These are phyloP conservation scores for Fistulifera solaris DNA, from an alignment of 108 stramenopile genomes.

Conservation along the genomic window DNA sequence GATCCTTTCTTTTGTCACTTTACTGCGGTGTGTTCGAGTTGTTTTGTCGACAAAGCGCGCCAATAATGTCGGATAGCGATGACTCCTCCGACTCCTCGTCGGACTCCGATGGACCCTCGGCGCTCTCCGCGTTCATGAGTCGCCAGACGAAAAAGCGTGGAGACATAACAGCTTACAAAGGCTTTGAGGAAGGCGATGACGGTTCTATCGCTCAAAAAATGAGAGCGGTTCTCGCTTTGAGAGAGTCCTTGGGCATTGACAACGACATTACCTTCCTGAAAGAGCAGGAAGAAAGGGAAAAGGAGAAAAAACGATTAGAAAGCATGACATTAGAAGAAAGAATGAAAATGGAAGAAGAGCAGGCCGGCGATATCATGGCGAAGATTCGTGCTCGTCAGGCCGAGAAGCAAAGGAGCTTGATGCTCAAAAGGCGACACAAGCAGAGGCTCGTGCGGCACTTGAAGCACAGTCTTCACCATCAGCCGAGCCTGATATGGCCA, in stretches of 20 bases:
- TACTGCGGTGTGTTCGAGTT: too few species aligned
- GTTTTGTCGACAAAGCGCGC: too few species aligned
- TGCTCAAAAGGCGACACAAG: constrained; percentile 2
- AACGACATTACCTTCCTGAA: constrained; percentile 1
- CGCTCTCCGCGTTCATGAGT: constrained; percentile 1
- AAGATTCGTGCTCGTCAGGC: constrained; percentile 7
- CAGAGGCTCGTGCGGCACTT: not conserved
- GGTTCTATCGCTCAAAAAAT: constrained; percentile 7
- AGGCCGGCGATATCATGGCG: constrained; percentile 11
- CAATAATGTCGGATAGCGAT: not conserved
- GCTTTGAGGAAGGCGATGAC: constrained; percentile 16
- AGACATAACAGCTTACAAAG: constrained; percentile 4
- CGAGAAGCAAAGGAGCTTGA: constrained; percentile 4
- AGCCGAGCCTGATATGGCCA: not conserved
- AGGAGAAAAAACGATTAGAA: constrained; percentile 2
- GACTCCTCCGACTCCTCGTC: not conserved
- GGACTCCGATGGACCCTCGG: constrained; percentile 6
- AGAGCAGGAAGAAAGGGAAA: constrained; percentile 8
- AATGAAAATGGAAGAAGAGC: constrained; percentile 4
- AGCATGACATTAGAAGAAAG: constrained; percentile 10
- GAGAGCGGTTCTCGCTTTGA: constrained; percentile 5
- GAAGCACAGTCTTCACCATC: constrained; percentile 33
- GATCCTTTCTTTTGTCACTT: too few species aligned
- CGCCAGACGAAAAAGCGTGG: constrained; percentile 3
- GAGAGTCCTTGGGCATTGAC: constrained; percentile 12